These are phyloP conservation scores for Xeromyces bisporus DNA, from an alignment of 495 filamentous ascomycete genomes.

Conservation along the genomic window DNA sequence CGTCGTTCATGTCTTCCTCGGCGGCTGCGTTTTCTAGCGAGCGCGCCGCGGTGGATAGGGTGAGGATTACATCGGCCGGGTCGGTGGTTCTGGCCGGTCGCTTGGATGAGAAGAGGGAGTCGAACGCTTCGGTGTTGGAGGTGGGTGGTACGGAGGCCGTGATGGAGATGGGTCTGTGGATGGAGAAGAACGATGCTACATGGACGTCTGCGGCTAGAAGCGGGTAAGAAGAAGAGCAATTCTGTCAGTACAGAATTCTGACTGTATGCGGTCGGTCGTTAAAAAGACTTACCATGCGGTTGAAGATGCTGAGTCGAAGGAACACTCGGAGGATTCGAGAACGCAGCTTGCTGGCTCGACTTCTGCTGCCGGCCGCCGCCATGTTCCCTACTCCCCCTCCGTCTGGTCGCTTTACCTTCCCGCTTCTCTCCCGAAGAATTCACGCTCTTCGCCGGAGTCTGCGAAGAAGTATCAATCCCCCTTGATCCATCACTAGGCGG, in stretches of 20 bases:
- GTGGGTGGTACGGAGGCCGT: constrained; percentile 59
- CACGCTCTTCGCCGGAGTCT: constrained; percentile 25
- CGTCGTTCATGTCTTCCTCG: constrained; percentile 30
- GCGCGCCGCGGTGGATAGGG: constrained; percentile 54
- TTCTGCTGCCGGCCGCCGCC: too few species aligned
- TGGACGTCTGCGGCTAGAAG: constrained; percentile 46
- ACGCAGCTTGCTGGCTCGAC: constrained; percentile 23
- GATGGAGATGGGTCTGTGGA: constrained; percentile 84
- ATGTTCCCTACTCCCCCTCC: constrained; percentile 19
- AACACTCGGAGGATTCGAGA: constrained; percentile 57
- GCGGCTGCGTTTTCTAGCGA: constrained; percentile 48
- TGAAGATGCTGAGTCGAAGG: constrained; percentile 68
- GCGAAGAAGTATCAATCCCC: constrained; percentile 22
- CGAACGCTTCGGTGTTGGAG: constrained; percentile 55
- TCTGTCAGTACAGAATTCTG: background rate
- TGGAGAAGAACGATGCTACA: constrained; percentile 85
- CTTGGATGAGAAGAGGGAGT: constrained; percentile 53
- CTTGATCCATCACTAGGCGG: constrained; percentile 30
- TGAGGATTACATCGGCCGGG: constrained; percentile 55
- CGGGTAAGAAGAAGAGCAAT: constrained; percentile 1
- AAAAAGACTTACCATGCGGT: constrained; percentile 41
- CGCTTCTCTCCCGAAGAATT: constrained; percentile 21
- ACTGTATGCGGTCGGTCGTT: background rate
- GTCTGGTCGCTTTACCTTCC: constrained; percentile 17
- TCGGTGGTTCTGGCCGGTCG: constrained; percentile 33